Conservation (phyloP, 2,329 filamentous ascomycete species). For the Diaporthe caulivora region DNA sequence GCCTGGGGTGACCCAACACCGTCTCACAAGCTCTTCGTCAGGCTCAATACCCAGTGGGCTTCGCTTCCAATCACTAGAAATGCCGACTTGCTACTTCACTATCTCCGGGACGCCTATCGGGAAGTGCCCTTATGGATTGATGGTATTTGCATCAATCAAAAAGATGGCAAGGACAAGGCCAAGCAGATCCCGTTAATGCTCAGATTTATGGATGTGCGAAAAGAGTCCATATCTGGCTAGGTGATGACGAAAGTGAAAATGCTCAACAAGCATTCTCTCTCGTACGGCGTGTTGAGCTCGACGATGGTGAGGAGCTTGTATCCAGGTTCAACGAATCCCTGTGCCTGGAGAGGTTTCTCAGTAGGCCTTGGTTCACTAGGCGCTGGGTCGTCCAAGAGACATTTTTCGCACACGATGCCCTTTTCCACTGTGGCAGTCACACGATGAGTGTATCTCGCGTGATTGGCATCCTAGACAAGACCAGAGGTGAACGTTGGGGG, state of each 20-base stretch:
- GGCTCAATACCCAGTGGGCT: neutral
- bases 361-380: neutral
- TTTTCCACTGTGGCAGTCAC: neutral
- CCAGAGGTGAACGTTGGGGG: no score
- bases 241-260: neutral
- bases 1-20: neutral
- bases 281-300: neutral
- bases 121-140: neutral
- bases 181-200: neutral
- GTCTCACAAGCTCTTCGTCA: neutral
- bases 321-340: neutral
- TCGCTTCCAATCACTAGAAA: neutral
- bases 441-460: neutral
- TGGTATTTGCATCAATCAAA: neutral
- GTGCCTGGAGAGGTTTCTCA: neutral
- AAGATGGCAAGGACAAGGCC: neutral
- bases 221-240: neutral
- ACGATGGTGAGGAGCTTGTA: rapidly evolving
- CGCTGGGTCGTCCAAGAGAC: neutral
- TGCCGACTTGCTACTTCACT: neutral
- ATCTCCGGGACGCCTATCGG: neutral
- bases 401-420: neutral
- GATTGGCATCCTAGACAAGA: neutral
- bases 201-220: neutral
- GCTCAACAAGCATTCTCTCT: neutral